A percentile compares a stretch with the other conserved stretches of the same genome.
These are phyloP conservation scores for Stenogyne calaminthoides DNA, from an alignment of 305 asterid genomes.

Conservation along the genomic window DNA sequence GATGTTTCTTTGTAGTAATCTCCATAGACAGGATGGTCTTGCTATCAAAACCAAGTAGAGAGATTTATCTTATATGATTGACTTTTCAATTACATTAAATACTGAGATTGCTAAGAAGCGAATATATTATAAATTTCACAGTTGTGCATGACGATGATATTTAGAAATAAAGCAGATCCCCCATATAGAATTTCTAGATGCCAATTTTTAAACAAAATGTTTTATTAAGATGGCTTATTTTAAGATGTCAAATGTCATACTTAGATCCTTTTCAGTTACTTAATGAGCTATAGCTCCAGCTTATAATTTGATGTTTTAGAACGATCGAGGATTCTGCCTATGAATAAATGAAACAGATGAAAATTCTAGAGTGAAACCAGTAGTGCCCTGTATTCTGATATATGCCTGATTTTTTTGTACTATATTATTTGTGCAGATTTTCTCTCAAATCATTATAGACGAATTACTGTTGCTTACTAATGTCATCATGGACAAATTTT, in stretches of 20 bases:
- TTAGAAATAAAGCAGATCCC: not conserved
- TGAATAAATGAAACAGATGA: not conserved
- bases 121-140: not conserved
- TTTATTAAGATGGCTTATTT: not conserved
- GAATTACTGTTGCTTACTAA: not conserved
- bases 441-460: not conserved
- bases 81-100: not conserved
- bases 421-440: not conserved
- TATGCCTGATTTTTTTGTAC: not conserved
- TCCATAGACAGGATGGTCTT: not conserved
- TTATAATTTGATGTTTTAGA: not conserved
- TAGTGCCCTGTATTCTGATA: conserved; percentile 14
- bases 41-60: not conserved
- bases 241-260: not conserved
- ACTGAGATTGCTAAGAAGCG: not conserved
- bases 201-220: not conserved
- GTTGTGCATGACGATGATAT: not conserved
- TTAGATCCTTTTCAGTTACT: not conserved
- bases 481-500: not conserved
- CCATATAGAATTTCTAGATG: not conserved
- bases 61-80: not conserved
- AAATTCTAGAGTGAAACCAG: not conserved
- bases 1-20: not conserved
- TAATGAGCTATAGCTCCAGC: not conserved
- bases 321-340: not conserved